Base-by-base conservation (phyloP, 2,329 filamentous ascomycete genomes). In the Stachybotrys echinatus region DNA sequence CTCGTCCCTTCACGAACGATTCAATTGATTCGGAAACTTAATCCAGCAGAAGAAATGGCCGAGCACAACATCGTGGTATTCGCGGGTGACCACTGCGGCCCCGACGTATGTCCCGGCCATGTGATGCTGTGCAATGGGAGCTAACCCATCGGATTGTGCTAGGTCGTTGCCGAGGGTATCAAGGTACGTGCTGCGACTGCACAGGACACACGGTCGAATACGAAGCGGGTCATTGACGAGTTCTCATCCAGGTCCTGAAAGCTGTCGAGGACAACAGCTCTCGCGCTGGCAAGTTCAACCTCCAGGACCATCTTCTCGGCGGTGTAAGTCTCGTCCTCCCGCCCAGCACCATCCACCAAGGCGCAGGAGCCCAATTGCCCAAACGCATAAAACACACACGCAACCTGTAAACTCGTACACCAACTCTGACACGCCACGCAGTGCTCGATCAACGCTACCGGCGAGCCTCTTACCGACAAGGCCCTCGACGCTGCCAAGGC, bases 301-400 rank as follows among this genome's bases (percentile, higher is more conserved):
- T 96, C 61, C 82, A 96, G 66, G 84, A 96, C 50, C 90, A 96
- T 67, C 79, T 95, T 50, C 81, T 99, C 51, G 92, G 94, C 63
- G 92, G 94, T 63, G 92, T 95, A 82, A 75, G 89, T 55, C 27
- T 21, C 39, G 22, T 31, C 44, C 51, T 27, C 31, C 23, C 31
- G 10, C 10, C 31, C 31, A n/a, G 10, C 31, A 19, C n/a, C 38
- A 17, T 44, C 23, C 47, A 46, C n/a, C 31, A 10, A 10, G n/a
- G 10, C 31, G n/a, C 10, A 37, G 31, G n/a, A 37, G n/a, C 31
- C 31, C n/a, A n/a, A n/a, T n/a, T n/a, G n/a, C n/a, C n/a, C n/a
- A n/a, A n/a, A n/a, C n/a, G n/a, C n/a, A n/a, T n/a, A 37, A 10
- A 18, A 42, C 39, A 42, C 39, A 42, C 39, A 37, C n/a, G 31